Percentiles rank a stretch among this genome's conserved stretches.
These are phyloP conservation scores for Pseudogymnoascus sp. DNA, from an alignment of 2,329 filamentous ascomycete species.

Conservation along the genomic window DNA sequence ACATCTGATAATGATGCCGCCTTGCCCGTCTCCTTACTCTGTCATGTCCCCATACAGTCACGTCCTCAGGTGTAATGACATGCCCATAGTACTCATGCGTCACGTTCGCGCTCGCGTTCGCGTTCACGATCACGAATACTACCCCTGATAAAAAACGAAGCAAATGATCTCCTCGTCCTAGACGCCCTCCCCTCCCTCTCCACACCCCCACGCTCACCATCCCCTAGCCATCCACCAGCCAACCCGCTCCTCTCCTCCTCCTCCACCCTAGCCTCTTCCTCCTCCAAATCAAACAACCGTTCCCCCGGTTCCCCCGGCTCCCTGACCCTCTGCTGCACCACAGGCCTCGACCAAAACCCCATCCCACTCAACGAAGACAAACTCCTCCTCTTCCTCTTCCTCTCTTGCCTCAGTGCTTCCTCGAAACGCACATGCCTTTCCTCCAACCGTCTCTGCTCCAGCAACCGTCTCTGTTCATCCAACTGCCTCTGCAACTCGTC, in stretches of 20 bases:
- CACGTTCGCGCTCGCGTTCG: neutral
- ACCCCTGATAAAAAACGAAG: neutral
- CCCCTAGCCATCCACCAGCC: neutral
- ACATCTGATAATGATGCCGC: neutral
- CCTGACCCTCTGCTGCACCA: neutral
- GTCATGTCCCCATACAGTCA: neutral
- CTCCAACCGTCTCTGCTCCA: too few relatives aligned
- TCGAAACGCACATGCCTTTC: too few relatives aligned
- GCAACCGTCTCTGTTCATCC: too few relatives aligned
- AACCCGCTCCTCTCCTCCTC: neutral
- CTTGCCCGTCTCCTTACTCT: neutral
- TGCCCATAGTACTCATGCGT: neutral
- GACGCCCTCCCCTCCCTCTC: neutral
- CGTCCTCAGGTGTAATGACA: neutral
- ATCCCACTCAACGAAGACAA: neutral
- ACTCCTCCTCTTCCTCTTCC: neutral
- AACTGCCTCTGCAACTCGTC: too few relatives aligned
- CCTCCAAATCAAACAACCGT: neutral
- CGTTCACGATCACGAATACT: neutral
- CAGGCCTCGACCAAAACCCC: neutral
- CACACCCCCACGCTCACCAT: neutral
- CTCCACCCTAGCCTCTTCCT: neutral
- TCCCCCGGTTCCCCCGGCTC: neutral
- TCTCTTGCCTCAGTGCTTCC: neutral
- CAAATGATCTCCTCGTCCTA: neutral